Conservation (phyloP, 2,329 filamentous ascomycete species). For the Curvularia lunata region DNA sequence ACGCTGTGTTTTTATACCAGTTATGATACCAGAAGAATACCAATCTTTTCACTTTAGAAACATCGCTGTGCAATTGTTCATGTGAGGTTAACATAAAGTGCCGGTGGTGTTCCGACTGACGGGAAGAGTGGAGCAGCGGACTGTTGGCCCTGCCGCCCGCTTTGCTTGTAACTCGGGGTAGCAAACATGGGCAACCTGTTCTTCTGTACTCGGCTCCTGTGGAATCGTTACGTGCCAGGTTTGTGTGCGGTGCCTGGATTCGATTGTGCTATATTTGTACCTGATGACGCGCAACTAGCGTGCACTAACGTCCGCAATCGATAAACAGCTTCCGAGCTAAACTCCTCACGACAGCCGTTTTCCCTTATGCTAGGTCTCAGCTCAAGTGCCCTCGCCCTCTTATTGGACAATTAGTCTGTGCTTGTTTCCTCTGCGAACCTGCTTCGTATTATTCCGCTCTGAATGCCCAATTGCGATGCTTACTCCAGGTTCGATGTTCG, state of each 20-base stretch:
- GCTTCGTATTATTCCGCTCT: too few relatives aligned
- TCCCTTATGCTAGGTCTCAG: not conserved
- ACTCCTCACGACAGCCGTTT: not conserved
- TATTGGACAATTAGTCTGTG: not conserved
- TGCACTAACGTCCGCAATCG: not conserved
- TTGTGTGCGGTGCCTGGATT: not conserved
- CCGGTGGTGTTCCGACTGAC: not conserved
- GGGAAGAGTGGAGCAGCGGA: not conserved
- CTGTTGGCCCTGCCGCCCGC: not conserved
- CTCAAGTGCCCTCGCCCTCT: not conserved
- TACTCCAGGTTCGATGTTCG: not conserved
- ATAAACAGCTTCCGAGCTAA: not conserved
- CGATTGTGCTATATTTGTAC: not conserved
- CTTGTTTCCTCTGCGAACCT: too few relatives aligned
- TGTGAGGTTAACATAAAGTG: not conserved
- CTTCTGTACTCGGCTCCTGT: not conserved
- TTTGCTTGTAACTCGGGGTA: not conserved
- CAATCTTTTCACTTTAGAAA: constrained; percentile 2
- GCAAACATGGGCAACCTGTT: not conserved
- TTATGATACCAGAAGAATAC: constrained; percentile 17
- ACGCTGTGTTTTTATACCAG: not conserved
- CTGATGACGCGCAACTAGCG: not conserved
- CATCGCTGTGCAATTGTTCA: not conserved
- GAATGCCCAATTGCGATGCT: not conserved
- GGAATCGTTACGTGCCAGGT: not conserved